Conservation (phyloP, 306 rosid genomes). For the Pyrus bretschneideri region DNA sequence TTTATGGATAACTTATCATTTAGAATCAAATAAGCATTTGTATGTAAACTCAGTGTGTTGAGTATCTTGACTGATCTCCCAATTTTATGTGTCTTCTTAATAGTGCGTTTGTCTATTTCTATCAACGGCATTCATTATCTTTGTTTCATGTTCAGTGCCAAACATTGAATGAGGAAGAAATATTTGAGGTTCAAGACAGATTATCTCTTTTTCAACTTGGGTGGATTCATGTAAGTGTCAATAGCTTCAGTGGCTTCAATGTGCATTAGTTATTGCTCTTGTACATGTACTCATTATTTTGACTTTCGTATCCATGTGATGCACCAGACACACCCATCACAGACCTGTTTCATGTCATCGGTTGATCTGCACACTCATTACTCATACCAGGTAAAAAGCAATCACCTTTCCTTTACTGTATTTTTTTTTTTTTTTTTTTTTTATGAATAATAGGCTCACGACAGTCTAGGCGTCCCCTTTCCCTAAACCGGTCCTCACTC, state of each 20-base stretch:
- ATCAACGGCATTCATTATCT: constrained; percentile 1
- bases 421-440: neutral
- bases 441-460: neutral
- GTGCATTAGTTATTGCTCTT: neutral
- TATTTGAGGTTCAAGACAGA: constrained; percentile 96
- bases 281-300: neutral
- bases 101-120: neutral
- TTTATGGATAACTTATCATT: no score
- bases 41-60: neutral
- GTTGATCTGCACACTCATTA: constrained; percentile 99
- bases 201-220: constrained; percentile 91
- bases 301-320: constrained; percentile 13
- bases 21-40: neutral
- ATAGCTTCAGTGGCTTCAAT: neutral
- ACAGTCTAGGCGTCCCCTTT: neutral
- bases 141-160: constrained; percentile 58
- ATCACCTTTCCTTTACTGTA: constrained; percentile 1
- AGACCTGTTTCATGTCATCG: constrained; percentile 99
- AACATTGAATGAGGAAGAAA: constrained; percentile 96
- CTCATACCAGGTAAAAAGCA: constrained; percentile 82
- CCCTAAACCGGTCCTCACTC: neutral
- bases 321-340: constrained; percentile 92
- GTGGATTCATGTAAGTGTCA: constrained; percentile 95
- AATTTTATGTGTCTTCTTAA: neutral
- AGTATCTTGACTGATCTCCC: neutral